Conservation (phyloP, 78 protist species). For the Polysphondylium violaceum region DNA sequence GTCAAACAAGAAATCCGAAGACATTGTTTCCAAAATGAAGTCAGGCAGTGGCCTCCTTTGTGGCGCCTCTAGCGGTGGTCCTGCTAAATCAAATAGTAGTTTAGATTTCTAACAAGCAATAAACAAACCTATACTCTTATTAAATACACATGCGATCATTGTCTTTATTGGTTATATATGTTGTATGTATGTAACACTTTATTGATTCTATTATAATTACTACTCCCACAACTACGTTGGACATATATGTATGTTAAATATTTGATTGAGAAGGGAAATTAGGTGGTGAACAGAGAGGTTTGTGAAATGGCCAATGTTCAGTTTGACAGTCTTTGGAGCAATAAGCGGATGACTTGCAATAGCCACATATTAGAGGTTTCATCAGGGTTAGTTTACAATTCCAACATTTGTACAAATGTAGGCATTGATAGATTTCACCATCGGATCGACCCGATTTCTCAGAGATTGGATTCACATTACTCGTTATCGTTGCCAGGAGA, state of each 20-base stretch:
- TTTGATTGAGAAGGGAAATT: too few relatives aligned
- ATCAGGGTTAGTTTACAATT: slow-evolving; percentile 33
- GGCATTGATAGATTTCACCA: slow-evolving; percentile 42
- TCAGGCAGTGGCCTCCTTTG: slow-evolving; percentile 72
- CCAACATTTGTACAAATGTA: slow-evolving; percentile 49
- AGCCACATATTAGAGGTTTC: slow-evolving; percentile 59
- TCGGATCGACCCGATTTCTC: slow-evolving; percentile 56
- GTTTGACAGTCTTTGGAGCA: slow-evolving; percentile 69
- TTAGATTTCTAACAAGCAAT: slow-evolving; percentile 21
- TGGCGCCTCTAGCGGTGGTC: slow-evolving; percentile 1
- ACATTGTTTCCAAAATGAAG: slow-evolving; percentile 65
- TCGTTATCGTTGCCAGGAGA: slow-evolving; percentile 14
- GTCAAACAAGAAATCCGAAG: background rate
- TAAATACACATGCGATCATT: too few relatives aligned
- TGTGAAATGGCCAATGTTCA: slow-evolving; percentile 49
- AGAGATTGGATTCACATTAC: background rate
- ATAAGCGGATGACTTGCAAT: slow-evolving; percentile 61
- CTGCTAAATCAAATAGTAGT: background rate
- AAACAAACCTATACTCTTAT: too few relatives aligned
- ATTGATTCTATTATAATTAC: too few relatives aligned
- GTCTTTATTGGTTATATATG: too few relatives aligned
- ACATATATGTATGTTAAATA: too few relatives aligned
- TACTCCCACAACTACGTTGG: too few relatives aligned
- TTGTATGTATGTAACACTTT: too few relatives aligned
- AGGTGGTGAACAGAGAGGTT: slow-evolving; percentile 5